Evolutionary conservation across 371 early-diverging fungal genomes (phyloP).

Genomic region (Mortierella sp.): DNA sequence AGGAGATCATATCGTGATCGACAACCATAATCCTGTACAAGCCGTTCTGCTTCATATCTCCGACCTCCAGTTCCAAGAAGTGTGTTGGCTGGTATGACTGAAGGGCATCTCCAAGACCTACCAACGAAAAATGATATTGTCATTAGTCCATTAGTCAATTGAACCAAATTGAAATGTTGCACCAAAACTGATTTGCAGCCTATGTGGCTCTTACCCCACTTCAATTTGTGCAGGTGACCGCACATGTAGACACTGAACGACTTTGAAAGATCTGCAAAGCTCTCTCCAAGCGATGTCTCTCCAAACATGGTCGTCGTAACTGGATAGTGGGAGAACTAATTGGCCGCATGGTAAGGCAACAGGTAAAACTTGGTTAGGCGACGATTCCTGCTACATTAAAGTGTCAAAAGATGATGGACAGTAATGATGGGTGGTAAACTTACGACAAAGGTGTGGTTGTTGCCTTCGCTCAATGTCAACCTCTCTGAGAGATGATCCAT

Average conservation of each 20-base stretch:
- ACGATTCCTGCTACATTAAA: not conserved
- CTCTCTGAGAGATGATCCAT: constrained; percentile 79
- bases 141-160: not conserved
- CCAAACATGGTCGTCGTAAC: constrained; percentile 84
- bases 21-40: constrained; percentile 87
- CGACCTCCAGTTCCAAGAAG: constrained; percentile 88
- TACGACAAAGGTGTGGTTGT: constrained; percentile 82
- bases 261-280: constrained; percentile 72
- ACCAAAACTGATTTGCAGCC: not conserved
- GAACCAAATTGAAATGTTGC: not conserved
- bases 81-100: constrained; percentile 74
- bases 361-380: not conserved
- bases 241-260: constrained; percentile 83
- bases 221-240: constrained; percentile 90
- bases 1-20: constrained; percentile 89
- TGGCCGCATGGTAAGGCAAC: not conserved
- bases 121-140: not conserved
- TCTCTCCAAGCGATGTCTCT: constrained; percentile 68
- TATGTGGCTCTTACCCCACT: constrained; percentile 64
- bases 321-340: constrained; percentile 87
- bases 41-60: constrained; percentile 90
- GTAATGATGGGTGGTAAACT: constrained; percentile 8
- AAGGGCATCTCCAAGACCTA: constrained; percentile 76
- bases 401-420: not conserved
- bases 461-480: constrained; percentile 52